These are phyloP conservation scores for Xerocomus nothofagi DNA, from an alignment of 1,284 basidiomycete genomes.

Conservation along the genomic window DNA sequence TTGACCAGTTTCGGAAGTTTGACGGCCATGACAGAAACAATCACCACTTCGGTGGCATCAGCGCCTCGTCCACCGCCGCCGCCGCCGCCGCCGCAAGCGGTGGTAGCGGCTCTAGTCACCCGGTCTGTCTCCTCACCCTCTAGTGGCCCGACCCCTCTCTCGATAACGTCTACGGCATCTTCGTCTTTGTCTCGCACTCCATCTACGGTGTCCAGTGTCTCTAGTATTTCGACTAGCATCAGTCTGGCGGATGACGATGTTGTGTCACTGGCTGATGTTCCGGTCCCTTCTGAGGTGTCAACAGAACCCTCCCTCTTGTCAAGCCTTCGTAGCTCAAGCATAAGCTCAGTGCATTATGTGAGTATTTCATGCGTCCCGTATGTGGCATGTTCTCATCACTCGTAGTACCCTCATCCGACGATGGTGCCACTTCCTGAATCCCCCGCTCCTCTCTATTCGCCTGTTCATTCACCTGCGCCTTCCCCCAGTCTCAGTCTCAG, in stretches of 20 bases:
- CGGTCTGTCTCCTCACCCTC: slow-evolving; percentile 29
- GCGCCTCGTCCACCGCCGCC: slow-evolving; percentile 5
- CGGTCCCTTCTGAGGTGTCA: slow-evolving; percentile 33
- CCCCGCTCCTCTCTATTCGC: slow-evolving; percentile 33
- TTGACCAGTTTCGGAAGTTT: slow-evolving; percentile 36
- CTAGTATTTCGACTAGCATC: slow-evolving; percentile 39
- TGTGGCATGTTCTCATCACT: slow-evolving; percentile 2
- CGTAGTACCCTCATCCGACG: slow-evolving; percentile 30
- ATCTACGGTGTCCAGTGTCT: slow-evolving; percentile 37
- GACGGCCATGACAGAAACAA: slow-evolving; percentile 40
- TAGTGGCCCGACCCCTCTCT: slow-evolving; percentile 30
- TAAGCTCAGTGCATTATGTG: slow-evolving; percentile 34
- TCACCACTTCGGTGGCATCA: slow-evolving; percentile 30
- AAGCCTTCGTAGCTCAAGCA: slow-evolving; percentile 25
- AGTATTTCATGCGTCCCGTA: slow-evolving; percentile 28
- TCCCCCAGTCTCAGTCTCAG: slow-evolving; percentile 60
- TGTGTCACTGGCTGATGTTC: slow-evolving; percentile 30
- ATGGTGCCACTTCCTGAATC: slow-evolving; percentile 38
- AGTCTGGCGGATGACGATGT: slow-evolving; percentile 36
- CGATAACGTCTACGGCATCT: slow-evolving; percentile 29
- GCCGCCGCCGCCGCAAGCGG: slow-evolving; percentile 6
- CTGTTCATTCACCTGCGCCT: slow-evolving; percentile 30
- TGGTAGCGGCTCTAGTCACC: slow-evolving; percentile 1
- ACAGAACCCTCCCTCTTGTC: slow-evolving; percentile 61
- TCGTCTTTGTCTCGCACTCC: slow-evolving; percentile 42